Evolutionary conservation across 176 grass and related monocot genomes (phyloP).

Genomic region (Bromus sterilis): DNA sequence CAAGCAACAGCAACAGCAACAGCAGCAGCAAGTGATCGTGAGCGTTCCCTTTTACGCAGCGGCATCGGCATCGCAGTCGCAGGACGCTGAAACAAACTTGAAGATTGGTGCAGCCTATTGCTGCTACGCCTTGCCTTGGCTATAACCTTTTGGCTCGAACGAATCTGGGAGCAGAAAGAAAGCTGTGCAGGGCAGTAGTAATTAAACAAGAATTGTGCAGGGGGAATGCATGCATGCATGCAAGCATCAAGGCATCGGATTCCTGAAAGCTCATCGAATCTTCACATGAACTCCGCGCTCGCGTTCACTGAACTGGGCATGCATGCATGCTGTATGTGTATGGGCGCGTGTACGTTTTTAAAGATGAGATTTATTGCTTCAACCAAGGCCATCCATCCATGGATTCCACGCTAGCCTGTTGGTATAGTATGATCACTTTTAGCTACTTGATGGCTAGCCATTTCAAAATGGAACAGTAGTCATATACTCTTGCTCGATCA

Average conservation of each 20-base stretch:
- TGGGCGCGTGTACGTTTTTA: conserved; percentile 26
- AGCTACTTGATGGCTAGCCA: neutral
- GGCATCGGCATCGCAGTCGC: no score
- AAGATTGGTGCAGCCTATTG: neutral
- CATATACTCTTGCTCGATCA: neutral
- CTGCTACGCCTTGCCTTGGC: neutral
- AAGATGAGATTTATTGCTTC: conserved; percentile 23
- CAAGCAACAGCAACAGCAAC: neutral
- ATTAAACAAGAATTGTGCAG: neutral
- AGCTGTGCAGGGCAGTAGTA: neutral
- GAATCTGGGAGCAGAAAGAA: neutral
- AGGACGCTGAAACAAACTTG: no score
- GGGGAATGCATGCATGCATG: neutral
- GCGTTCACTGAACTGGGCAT: conserved; percentile 30
- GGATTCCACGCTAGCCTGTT: neutral
- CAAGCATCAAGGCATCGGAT: conserved; percentile 30
- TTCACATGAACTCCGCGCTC: conserved; percentile 33
- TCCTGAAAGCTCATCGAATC: conserved; percentile 27
- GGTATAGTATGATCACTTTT: neutral
- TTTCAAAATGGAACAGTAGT: neutral
- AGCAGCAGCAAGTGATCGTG: neutral
- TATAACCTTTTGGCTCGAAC: neutral
- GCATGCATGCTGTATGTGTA: conserved; percentile 17
- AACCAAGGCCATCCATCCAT: neutral
- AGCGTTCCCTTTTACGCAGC: no score